These are phyloP conservation scores for Phytopythium delawarense DNA, from an alignment of 352 stramenopile species.

Conservation along the genomic window DNA sequence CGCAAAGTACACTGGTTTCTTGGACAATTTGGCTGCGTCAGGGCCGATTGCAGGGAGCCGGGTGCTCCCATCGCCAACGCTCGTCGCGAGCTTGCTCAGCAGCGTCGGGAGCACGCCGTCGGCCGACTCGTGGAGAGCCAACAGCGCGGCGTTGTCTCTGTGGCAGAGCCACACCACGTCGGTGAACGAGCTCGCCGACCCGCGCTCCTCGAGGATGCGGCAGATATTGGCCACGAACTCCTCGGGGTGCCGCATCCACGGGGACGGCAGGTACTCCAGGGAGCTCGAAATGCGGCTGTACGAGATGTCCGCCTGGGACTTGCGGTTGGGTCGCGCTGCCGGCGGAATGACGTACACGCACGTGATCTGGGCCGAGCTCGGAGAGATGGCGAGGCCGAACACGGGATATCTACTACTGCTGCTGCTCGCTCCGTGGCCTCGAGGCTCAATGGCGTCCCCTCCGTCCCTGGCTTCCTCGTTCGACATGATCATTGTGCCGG, in stretches of 20 bases:
- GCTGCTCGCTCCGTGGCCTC: conserved; percentile 3
- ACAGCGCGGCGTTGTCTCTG: conserved; percentile 56
- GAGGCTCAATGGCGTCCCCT: neutral
- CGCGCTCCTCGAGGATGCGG: conserved; percentile 45
- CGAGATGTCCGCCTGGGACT: conserved; percentile 80
- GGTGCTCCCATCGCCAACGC: conserved; percentile 14
- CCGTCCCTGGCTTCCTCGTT: neutral
- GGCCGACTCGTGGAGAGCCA: conserved; percentile 42
- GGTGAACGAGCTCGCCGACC: conserved; percentile 56
- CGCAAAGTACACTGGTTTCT: conserved; percentile 54
- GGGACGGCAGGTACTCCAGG: conserved; percentile 68
- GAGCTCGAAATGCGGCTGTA: conserved; percentile 73
- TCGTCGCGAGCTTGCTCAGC: conserved; percentile 48
- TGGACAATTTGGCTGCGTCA: conserved; percentile 11
- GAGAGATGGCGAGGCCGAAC: conserved; percentile 66
- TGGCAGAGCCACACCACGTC: conserved; percentile 81
- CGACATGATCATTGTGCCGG: conserved; percentile 25
- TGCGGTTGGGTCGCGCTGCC: conserved; percentile 72
- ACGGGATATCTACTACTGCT: conserved; percentile 50
- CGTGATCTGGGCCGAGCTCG: conserved; percentile 63
- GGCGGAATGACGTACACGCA: conserved; percentile 70
- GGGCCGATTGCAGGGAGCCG: conserved; percentile 2
- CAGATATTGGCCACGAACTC: conserved; percentile 50
- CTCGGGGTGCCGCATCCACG: conserved; percentile 33
- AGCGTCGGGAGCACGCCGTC: conserved; percentile 49